These are phyloP conservation scores for Alternaria brassicae DNA, from an alignment of 2,329 filamentous ascomycete species.

Conservation along the genomic window DNA sequence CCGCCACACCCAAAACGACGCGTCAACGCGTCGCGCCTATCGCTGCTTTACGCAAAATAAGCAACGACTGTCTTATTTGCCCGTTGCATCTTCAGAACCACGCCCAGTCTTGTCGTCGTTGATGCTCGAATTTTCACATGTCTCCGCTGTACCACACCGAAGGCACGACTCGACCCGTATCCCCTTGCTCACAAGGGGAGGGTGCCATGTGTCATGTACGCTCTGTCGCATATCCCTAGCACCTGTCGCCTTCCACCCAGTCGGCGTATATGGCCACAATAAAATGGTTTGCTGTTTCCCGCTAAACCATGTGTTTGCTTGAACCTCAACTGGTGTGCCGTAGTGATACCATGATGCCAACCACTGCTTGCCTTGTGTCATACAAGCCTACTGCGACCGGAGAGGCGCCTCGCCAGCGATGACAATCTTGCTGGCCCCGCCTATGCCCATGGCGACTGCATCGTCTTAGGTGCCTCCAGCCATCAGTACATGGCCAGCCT, in stretches of 20 bases:
- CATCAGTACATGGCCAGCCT: background rate
- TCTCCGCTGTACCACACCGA: background rate
- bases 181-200: background rate
- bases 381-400: background rate
- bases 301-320: slow-evolving; percentile 6
- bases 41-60: background rate
- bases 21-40: slow-evolving; percentile 16
- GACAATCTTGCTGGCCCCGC: background rate
- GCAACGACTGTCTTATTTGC: background rate
- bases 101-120: background rate
- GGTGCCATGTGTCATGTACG: slow-evolving; percentile 2
- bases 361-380: background rate
- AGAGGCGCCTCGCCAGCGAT: background rate
- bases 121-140: background rate
- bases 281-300: slow-evolving; percentile 2
- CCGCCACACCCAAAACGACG: slow-evolving; percentile 9
- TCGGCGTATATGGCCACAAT: background rate
- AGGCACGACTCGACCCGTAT: slow-evolving; percentile 1
- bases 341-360: slow-evolving; percentile 5
- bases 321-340: background rate
- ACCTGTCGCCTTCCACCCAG: background rate
- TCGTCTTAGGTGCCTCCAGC: slow-evolving; percentile 1
- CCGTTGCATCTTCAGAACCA: background rate
- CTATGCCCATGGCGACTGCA: background rate
- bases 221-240: background rate